Percentiles rank a stretch among this genome's conserved stretches.
These are phyloP conservation scores for Nothopassalora personata DNA, from an alignment of 2,329 filamentous ascomycete species.

Conservation along the genomic window DNA sequence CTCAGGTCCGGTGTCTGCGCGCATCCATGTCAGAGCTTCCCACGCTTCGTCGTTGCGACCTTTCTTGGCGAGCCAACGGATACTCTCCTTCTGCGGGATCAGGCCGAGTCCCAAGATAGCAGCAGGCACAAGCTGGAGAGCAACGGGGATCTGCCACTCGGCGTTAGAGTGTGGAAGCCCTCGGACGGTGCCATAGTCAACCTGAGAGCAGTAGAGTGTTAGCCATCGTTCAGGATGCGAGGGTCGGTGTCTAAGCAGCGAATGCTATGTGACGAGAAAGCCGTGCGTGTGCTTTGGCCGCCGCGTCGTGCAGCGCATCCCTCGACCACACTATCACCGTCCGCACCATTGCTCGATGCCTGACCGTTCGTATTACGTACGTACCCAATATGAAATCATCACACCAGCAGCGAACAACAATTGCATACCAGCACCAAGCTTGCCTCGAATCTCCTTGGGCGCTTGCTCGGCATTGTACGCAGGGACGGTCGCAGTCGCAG, in stretches of 20 bases:
- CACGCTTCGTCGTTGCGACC: slow-evolving; percentile 45
- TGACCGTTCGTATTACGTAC: no score
- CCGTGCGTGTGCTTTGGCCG: no score
- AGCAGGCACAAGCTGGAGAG: slow-evolving; percentile 48
- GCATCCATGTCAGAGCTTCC: slow-evolving; percentile 48
- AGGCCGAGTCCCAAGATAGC: slow-evolving; percentile 47
- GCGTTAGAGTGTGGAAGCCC: slow-evolving; percentile 30
- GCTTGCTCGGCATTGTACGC: slow-evolving; percentile 41
- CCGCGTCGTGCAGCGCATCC: no score
- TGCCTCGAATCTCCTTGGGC: slow-evolving; percentile 44
- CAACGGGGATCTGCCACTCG: slow-evolving; percentile 56
- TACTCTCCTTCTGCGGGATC: slow-evolving; percentile 47
- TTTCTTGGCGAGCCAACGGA: slow-evolving; percentile 48
- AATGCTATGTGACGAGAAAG: no score
- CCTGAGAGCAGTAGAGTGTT: no score
- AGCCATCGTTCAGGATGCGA: no score
- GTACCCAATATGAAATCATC: slow-evolving; percentile 46
- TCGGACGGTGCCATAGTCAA: slow-evolving; percentile 46
- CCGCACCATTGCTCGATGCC: no score
- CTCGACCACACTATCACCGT: no score
- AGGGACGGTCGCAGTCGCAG: slow-evolving; percentile 41
- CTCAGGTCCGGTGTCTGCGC: slow-evolving; percentile 37
- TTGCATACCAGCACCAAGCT: slow-evolving; percentile 49
- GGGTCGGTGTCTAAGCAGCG: no score
- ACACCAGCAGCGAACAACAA: slow-evolving; percentile 48